Percentiles rank a stretch among this genome's conserved stretches.
phyloP scores from a whole-genome alignment of 2,329 filamentous ascomycete species.

The Cytospora leucostoma region DNA sequence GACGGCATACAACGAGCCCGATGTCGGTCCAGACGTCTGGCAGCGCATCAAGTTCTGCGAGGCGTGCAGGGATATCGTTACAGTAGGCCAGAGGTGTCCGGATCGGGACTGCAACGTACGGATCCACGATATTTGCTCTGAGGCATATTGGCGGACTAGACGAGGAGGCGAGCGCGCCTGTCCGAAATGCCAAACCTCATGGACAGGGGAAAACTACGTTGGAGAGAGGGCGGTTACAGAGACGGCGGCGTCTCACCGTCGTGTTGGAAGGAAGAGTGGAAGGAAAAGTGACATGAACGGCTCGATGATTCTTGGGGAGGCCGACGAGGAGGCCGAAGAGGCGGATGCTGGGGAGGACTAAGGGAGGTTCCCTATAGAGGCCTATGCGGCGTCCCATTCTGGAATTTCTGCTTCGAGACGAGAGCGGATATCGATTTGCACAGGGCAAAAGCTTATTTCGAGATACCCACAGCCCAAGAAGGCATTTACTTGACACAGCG shows the following conservation, averaged over 20 bases:
- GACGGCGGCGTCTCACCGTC: constrained; percentile 51
- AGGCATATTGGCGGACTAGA: constrained; percentile 70
- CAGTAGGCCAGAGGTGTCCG: constrained; percentile 75
- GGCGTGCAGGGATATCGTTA: constrained; percentile 88
- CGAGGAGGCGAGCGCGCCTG: constrained; percentile 57
- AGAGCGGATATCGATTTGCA: not conserved
- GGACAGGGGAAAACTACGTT: constrained; percentile 53
- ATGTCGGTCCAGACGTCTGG: constrained; percentile 60
- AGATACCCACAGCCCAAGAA: constrained; percentile 25
- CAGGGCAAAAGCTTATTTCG: constrained; percentile 5
- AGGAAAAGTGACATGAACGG: constrained; percentile 40
- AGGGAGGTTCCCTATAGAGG: not conserved
- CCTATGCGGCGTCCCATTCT: not conserved
- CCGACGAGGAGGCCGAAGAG: constrained; percentile 34
- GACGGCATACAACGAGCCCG: constrained; percentile 84
- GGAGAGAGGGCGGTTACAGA: constrained; percentile 60
- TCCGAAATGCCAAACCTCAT: constrained; percentile 58
- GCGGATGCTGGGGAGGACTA: constrained; percentile 32
- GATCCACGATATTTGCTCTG: constrained; percentile 75
- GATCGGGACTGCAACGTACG: constrained; percentile 68
- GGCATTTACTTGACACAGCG: constrained; percentile 16
- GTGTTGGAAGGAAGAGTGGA: constrained; percentile 39
- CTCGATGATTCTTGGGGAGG: constrained; percentile 37
- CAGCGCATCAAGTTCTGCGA: constrained; percentile 83
- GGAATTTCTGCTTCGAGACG: not conserved